Conservation (phyloP, 2,329 filamentous ascomycete species). For the Trichoderma sp. region DNA sequence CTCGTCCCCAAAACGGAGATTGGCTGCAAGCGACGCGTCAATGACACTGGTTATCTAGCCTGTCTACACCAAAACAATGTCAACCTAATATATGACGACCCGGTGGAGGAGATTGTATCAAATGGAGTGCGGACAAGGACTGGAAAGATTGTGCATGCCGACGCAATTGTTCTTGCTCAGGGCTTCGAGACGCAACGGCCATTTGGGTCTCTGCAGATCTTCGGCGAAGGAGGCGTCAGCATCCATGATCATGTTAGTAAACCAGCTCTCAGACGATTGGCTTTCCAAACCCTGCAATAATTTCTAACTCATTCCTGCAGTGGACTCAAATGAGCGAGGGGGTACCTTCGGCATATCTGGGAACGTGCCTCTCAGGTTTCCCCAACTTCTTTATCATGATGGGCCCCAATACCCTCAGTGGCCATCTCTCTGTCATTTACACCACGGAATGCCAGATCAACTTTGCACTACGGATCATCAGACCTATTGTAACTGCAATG, state of each 20-base stretch:
- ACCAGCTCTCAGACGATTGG: too few species aligned
- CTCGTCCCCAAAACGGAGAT: conserved; percentile 40
- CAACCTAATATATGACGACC: conserved; percentile 35
- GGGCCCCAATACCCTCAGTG: conserved; percentile 45
- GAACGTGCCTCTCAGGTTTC: conserved; percentile 51
- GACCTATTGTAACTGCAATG: conserved; percentile 42
- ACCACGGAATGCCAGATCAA: conserved; percentile 56
- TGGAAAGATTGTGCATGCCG: conserved; percentile 32
- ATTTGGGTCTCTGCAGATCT: conserved; percentile 51
- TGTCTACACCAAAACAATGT: conserved; percentile 38
- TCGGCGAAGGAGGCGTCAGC: conserved; percentile 45
- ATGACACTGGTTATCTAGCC: conserved; percentile 41
- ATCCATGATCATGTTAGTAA: conserved; percentile 46
- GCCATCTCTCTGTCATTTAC: conserved; percentile 54
- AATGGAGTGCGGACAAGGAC: conserved; percentile 31
- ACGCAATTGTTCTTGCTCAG: conserved; percentile 50
- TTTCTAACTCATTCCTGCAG: conserved; percentile 12
- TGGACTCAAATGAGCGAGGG: conserved; percentile 35
- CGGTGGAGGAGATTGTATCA: conserved; percentile 28
- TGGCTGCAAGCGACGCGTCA: conserved; percentile 43
- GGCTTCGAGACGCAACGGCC: conserved; percentile 53
- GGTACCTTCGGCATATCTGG: conserved; percentile 47
- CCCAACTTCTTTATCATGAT: conserved; percentile 47
- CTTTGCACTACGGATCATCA: conserved; percentile 42
- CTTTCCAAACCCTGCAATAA: not conserved